Evolutionary conservation across 805 yeast genomes (phyloP), one percentile per base, ranked within the genome.

Genomic region (Starmerella geochares): DNA sequence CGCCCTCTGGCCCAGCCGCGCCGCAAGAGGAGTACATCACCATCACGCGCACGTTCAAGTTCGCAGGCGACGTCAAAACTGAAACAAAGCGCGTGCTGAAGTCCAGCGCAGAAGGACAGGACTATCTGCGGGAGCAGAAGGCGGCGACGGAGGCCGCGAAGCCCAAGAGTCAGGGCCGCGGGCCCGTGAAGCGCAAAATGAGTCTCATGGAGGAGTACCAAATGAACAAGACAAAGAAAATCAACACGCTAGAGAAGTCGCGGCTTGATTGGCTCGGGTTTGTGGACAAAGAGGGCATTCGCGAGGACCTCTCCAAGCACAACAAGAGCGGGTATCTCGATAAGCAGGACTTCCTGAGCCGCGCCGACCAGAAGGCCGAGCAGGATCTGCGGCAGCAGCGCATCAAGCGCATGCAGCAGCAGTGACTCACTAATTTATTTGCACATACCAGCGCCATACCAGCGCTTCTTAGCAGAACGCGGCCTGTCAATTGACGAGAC

Each of bases 241-340:
- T 92, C 54, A 84, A 94, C 21, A 92, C 98, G 0, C 70, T 92
- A 55, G 97, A 92, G 63, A 92, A 92, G 66, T 84, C 95, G 1
- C 72, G 94, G 54, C 71, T 92, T 46, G 98, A 92, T 66, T 92
- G 97, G 95, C 94, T 94, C 0, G 78, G 84, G 42, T 87, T 84
- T 67, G 96, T 92, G 27, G 96, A 90, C 66, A 75, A 83, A 56
- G 80, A 81, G 55, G 87, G 87, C 49, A 80, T 92, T 42, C 73
- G 77, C 47, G 96, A 86, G 56, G 98, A 92, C 54, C 75, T 92
- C 61, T 75, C 73, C 43, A 74, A 77, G 50, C 83, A 81, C 62
- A 88, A 87, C 63, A 88, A 84, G 70, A 92, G 81, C 47, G 98
- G 98, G 8, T 92, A 81, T 66, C 69, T 92, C 60, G 95, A 86